Base-by-base conservation (phyloP, 257 asterid species). In the Nemophila menziesii region DNA sequence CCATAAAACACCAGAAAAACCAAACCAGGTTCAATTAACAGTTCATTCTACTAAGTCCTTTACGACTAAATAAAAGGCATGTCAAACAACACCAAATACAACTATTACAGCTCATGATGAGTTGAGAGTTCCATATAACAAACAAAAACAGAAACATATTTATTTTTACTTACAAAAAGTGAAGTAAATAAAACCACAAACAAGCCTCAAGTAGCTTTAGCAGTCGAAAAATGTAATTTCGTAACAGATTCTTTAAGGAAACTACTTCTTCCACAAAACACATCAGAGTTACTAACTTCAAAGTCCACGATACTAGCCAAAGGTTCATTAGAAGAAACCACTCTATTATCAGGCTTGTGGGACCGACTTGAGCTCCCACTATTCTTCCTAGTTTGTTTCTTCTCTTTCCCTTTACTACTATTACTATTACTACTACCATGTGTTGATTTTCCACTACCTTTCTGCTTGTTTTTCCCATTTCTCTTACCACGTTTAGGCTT, bases 401-500 rank as follows among this genome's bases (percentile, higher is more conserved):
- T 81, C 14, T 77, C 92, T 63, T 85, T 89, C 48, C 86, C 75
- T 64, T 48, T 89, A 73, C 72, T 57, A 17, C 43, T 38, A n/a
- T n/a, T n/a, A n/a, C n/a, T n/a, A n/a, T n/a, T n/a, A n/a, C n/a
- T n/a, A n/a, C n/a, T n/a, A 37, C 81, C 67, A 39, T 85, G 80
- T 11, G 96, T 68, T 46, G 87, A 58, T 62, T 85, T 85, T 52
- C 86, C 69, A 46, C 78, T 49, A 18, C 85, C 68, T 55, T 74
- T 81, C 45, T 78, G 83, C 82, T 90, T 90, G 58, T 61, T 64
- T 79, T 72, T 85, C 63, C 68, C 43, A 33, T 70, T 69, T 20
- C 66, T 70, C 56, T 69, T 83, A 60, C 67, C 48, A 37, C 70
- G 75, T 15, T 71, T 89, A 49, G 53, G 69, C 66, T 64, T 80